Base-by-base conservation (phyloP, 2,329 filamentous ascomycete species). In the Aspergillus ochraceus region DNA sequence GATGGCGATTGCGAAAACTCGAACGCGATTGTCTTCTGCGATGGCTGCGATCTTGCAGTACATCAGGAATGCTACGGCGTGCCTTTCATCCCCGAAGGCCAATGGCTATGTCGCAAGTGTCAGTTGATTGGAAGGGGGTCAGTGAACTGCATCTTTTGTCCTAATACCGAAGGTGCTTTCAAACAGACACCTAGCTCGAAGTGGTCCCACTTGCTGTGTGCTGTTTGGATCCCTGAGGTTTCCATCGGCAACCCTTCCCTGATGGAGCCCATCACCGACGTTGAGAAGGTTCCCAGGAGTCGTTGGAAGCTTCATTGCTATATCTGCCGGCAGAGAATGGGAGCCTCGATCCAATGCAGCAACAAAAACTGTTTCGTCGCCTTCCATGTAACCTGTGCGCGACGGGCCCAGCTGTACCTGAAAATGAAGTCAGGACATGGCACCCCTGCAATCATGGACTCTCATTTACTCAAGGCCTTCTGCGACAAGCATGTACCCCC, bases 1-100 rank as follows among this genome's bases (percentile, higher is more conserved):
- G 95, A 99, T 71, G 95, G 95, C n/a, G 95, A 99, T 72, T 99
- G 95, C 72, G 95, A 99, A 78, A 99, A 99, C 75, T 96, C 95
- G 22, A 99, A 99, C 72, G 95, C 95, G 1, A 99, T 99, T 70
- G 95, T 99, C 22, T 99, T 99, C 73, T 99, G 95, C 74, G 95
- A 99, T 73, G 95, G 95, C 3, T 99, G 95, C 77, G 96, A 99
- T 76, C 81, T 99, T 54, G 95, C 95, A 3, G 95, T 99, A 10
- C 95, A 99, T 76, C 95, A 99, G 76, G 95, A 99, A 79, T 99
- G 95, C 77, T 99, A 99, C 73, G 95, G 95, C 58, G 95, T 99
- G 51, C 95, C 95, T 1, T 99, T 97, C 76, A 99, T 99, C 66
- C 95, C 95, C 2, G 95, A 99, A 79, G 95, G 95, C 19, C 95